Percentiles rank a stretch among this genome's conserved stretches.
Evolutionary conservation across 768 basidiomycete species (phyloP).

Genomic region (Paxillus rubicundulus): DNA sequence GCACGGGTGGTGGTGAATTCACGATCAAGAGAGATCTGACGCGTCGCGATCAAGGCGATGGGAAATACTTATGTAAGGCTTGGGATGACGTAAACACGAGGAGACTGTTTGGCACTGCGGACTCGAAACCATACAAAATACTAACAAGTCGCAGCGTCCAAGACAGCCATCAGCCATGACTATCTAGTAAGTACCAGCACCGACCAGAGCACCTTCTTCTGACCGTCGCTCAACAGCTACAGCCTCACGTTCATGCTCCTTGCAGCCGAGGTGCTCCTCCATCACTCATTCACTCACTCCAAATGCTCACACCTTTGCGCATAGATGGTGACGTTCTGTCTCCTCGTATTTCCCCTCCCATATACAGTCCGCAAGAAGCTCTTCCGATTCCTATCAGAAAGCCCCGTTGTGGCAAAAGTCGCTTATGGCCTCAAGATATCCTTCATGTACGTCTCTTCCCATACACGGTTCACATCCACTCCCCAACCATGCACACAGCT

Average conservation of each 20-base stretch:
- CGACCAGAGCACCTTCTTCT: background rate
- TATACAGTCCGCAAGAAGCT: constrained; percentile 66
- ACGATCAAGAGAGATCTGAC: constrained; percentile 6
- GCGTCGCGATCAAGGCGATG: constrained; percentile 19
- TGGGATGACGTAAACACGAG: constrained; percentile 28
- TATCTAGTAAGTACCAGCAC: constrained; percentile 38
- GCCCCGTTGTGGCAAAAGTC: constrained; percentile 71
- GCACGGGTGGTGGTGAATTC: background rate
- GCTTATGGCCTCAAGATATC: constrained; percentile 92
- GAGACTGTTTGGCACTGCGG: constrained; percentile 10
- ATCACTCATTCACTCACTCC: too few relatives aligned
- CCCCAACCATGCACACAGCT: constrained; percentile 40
- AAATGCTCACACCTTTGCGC: background rate
- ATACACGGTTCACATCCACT: constrained; percentile 1
- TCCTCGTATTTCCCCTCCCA: constrained; percentile 85
- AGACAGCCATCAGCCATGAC: constrained; percentile 38
- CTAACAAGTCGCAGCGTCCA: too few relatives aligned
- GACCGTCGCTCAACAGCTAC: constrained; percentile 48
- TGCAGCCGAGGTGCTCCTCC: constrained; percentile 56
- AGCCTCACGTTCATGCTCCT: constrained; percentile 78
- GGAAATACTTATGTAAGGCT: constrained; percentile 29
- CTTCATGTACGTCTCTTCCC: constrained; percentile 65
- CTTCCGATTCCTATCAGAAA: constrained; percentile 71
- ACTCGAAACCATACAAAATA: background rate
- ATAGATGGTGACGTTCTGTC: constrained; percentile 79